Percentiles rank a stretch among this genome's conserved stretches.
These are phyloP conservation scores for Lentinula boryana DNA, from an alignment of 768 basidiomycete genomes.

Conservation along the genomic window DNA sequence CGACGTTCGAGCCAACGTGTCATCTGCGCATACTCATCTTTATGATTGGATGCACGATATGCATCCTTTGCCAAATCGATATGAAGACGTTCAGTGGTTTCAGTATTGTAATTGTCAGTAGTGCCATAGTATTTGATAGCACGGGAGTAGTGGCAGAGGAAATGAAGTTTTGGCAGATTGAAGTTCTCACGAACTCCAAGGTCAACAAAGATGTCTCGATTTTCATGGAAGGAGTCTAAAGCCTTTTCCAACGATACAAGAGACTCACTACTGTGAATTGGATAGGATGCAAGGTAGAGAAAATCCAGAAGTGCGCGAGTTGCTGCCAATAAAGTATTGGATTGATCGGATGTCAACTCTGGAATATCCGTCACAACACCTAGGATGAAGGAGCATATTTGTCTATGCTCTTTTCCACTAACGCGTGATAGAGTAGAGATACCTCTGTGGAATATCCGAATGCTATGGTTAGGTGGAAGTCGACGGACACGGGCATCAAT, in stretches of 20 bases:
- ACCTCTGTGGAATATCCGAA: conserved; percentile 23
- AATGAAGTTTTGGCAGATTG: conserved; percentile 22
- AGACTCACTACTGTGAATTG: conserved; percentile 17
- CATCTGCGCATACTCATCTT: conserved; percentile 18
- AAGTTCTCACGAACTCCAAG: conserved; percentile 20
- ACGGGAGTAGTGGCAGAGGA: conserved; percentile 14
- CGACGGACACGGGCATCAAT: conserved; percentile 21
- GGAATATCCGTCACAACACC: conserved; percentile 16
- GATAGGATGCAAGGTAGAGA: conserved; percentile 25
- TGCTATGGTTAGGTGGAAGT: conserved; percentile 22
- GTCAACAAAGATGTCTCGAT: conserved; percentile 24
- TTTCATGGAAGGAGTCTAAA: conserved; percentile 22
- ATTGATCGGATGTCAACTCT: not conserved
- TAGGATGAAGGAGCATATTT: conserved; percentile 18
- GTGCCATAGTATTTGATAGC: conserved; percentile 18
- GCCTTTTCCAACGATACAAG: conserved; percentile 15
- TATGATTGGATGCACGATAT: conserved; percentile 18
- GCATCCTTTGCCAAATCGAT: conserved; percentile 18
- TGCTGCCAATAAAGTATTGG: conserved; percentile 11
- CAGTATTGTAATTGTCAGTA: conserved; percentile 20
- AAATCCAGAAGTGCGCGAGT: conserved; percentile 26
- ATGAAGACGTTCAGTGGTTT: conserved; percentile 20
- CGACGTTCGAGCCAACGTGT: not conserved
- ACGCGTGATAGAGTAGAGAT: conserved; percentile 19
- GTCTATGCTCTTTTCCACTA: conserved; percentile 20